Evolutionary conservation across 495 filamentous ascomycete genomes (phyloP).

Genomic region (Talaromyces ruber): DNA sequence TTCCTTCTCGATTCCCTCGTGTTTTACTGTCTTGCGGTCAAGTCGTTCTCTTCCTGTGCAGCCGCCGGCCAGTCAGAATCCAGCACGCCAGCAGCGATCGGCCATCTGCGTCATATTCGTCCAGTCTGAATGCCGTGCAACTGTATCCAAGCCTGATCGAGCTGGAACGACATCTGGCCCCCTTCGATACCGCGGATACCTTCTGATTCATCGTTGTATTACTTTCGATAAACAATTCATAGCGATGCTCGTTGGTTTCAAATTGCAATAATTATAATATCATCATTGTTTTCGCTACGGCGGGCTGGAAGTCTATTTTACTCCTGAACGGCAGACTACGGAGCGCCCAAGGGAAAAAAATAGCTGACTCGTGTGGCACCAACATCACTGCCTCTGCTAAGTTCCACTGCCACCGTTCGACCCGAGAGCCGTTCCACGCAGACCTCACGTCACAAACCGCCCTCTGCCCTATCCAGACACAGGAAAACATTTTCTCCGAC

Average conservation of each 20-base stretch:
- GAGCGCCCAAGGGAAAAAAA: neutral
- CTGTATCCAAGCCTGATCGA: neutral
- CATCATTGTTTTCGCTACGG: neutral
- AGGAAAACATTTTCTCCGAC: neutral
- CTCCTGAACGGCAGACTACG: neutral
- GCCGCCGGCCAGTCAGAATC: neutral
- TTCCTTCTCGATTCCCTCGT: neutral
- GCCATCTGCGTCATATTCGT: neutral
- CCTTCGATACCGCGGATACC: neutral
- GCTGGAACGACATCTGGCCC: neutral
- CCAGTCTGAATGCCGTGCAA: neutral
- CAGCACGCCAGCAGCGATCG: neutral
- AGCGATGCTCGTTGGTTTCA: neutral
- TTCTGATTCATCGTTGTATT: neutral
- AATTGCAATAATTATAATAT: neutral
- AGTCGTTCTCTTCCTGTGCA: too few relatives aligned
- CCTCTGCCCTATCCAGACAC: conserved; percentile 6
- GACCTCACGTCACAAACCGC: conserved; percentile 3
- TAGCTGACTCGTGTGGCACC: neutral
- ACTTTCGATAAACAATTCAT: neutral
- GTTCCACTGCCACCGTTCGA: neutral
- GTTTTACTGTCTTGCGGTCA: neutral
- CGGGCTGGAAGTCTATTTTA: neutral
- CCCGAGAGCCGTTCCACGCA: conserved; percentile 3
- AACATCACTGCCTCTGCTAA: neutral